Percentiles rank a stretch among this genome's conserved stretches.
phyloP scores from a whole-genome alignment of 352 stramenopile genomes.

The Phytophthora macrochlamydospora region DNA sequence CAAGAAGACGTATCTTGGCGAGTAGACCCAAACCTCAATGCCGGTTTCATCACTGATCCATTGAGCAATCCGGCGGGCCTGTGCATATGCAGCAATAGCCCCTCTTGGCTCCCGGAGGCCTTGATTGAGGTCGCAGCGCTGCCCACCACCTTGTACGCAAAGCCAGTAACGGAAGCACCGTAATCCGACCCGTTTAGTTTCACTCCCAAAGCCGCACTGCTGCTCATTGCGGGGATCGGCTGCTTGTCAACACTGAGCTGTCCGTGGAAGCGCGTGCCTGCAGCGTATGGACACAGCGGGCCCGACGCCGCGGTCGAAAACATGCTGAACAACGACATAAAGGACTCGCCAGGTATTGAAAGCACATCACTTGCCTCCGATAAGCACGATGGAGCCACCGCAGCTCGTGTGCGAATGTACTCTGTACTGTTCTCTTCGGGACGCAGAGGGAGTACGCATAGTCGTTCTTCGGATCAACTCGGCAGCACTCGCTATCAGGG shows the following conservation, averaged over 20 bases:
- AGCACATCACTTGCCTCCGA: constrained; percentile 31
- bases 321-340: constrained; percentile 78
- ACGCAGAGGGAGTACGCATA: constrained; percentile 51
- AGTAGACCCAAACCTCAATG: constrained; percentile 78
- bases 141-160: constrained; percentile 72
- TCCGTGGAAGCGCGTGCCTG: constrained; percentile 65
- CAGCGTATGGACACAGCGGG: constrained; percentile 58
- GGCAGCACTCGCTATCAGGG: constrained; percentile 69
- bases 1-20: constrained; percentile 62
- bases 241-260: constrained; percentile 70
- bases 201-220: constrained; percentile 26
- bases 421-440: constrained; percentile 32
- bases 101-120: constrained; percentile 35
- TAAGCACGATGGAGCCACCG: constrained; percentile 47
- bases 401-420: constrained; percentile 23
- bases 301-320: constrained; percentile 56
- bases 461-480: constrained; percentile 41
- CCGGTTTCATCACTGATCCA: constrained; percentile 73
- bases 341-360: constrained; percentile 52
- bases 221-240: constrained; percentile 46
- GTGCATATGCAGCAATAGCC: constrained; percentile 51
- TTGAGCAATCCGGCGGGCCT: constrained; percentile 57
- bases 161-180: constrained; percentile 58
- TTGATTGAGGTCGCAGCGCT: constrained; percentile 17
- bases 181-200: constrained; percentile 57